Conservation (phyloP, 306 rosid species). For the Rosa persica region DNA sequence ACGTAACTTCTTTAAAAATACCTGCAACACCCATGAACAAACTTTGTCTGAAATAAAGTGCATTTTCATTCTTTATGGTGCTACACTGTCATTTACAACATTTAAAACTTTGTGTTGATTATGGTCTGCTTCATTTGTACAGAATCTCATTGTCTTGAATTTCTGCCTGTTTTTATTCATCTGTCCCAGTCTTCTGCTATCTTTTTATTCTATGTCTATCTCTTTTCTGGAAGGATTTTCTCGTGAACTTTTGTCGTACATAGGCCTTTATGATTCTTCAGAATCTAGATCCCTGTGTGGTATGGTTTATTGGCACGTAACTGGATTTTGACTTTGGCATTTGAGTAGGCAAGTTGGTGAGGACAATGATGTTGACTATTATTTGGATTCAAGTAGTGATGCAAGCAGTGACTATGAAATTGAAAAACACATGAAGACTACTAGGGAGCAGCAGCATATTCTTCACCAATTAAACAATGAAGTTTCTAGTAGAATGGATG, state of each 20-base stretch:
- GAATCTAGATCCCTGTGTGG: neutral
- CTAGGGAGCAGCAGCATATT: slow-evolving; percentile 31
- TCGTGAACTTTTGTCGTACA: neutral
- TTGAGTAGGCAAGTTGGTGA: slow-evolving; percentile 50
- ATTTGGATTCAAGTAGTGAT: slow-evolving; percentile 76
- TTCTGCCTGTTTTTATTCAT: neutral
- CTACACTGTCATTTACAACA: neutral
- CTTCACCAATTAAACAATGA: slow-evolving; percentile 35
- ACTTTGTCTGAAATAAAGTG: neutral
- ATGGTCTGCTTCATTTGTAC: neutral
- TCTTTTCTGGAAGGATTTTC: neutral
- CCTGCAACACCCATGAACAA: neutral
- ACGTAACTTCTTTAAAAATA: neutral
- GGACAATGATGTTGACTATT: slow-evolving; percentile 63
- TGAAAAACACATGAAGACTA: slow-evolving; percentile 38
- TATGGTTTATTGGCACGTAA: slow-evolving; percentile 12
- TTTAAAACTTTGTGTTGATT: neutral
- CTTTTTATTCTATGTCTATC: neutral
- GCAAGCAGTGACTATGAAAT: slow-evolving; percentile 75
- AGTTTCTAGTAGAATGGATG: slow-evolving; percentile 33
- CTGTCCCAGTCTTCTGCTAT: neutral
- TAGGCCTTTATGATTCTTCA: neutral
- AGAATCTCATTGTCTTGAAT: neutral
- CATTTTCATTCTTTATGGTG: neutral
- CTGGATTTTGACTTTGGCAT: slow-evolving; percentile 20